Percentiles rank a stretch among this genome's conserved stretches.
Conservation (phyloP, 345 rosid species). For the Eutrema japonicum region DNA sequence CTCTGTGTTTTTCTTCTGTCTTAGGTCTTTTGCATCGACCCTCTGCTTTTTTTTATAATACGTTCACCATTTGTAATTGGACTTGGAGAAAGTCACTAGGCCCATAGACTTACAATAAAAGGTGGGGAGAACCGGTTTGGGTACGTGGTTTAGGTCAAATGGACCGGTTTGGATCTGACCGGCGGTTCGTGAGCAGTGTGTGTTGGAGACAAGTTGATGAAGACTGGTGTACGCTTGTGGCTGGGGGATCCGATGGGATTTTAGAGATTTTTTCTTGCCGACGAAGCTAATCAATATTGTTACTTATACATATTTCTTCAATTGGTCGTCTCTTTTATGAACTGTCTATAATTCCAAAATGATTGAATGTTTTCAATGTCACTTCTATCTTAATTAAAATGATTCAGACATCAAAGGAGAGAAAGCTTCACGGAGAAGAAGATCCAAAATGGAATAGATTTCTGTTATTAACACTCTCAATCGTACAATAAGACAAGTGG, state of each 20-base stretch:
- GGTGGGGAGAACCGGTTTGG: constrained; percentile 89
- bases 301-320: neutral
- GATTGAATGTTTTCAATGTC: neutral
- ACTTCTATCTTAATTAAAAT: neutral
- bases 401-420: too few species aligned
- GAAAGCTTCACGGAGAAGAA: too few species aligned
- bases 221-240: constrained; percentile 67
- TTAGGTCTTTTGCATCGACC: too few species aligned
- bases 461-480: too few species aligned
- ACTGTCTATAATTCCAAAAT: neutral
- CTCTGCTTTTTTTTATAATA: too few species aligned
- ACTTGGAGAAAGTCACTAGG: too few species aligned
- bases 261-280: constrained; percentile 60
- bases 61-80: too few species aligned
- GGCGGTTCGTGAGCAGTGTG: constrained; percentile 74
- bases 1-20: too few species aligned
- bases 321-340: constrained; percentile 13
- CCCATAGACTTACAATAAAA: constrained; percentile 21
- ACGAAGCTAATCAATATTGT: constrained; percentile 36
- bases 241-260: constrained; percentile 85
- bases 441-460: too few species aligned
- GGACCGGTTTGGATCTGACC: constrained; percentile 18
- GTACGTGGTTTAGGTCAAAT: constrained; percentile 47
- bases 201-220: constrained; percentile 75
- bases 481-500: too few species aligned